phyloP scores from a whole-genome alignment of 495 filamentous ascomycete genomes.

The Aspergillus nidulans region DNA sequence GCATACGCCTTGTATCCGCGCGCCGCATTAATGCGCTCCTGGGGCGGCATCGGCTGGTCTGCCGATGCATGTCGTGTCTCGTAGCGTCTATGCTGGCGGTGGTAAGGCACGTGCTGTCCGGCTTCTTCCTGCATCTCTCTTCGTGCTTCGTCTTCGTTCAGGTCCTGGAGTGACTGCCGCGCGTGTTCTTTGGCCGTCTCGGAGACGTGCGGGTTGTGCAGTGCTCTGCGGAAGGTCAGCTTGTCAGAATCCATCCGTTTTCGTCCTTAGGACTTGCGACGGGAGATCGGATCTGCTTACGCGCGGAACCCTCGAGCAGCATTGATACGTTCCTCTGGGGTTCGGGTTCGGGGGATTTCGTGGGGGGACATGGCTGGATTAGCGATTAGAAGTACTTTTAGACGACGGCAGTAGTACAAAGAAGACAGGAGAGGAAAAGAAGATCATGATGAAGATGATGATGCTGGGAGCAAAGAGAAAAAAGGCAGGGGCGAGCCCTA shows the following conservation, averaged over 20 bases:
- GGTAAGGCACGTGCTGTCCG: background rate
- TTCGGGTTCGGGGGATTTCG: background rate
- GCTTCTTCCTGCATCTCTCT: background rate
- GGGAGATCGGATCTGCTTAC: background rate
- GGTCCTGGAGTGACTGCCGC: background rate
- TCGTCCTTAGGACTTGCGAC: too few relatives aligned
- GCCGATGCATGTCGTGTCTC: too few relatives aligned
- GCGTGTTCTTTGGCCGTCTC: background rate
- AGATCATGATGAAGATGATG: too few relatives aligned
- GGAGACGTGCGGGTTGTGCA: background rate
- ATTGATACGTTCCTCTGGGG: slow-evolving; percentile 1
- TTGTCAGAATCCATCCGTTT: too few relatives aligned
- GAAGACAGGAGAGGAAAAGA: too few relatives aligned
- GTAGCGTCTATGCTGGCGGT: background rate
- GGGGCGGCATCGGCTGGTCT: background rate
- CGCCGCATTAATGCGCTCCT: background rate
- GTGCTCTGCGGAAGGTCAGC: background rate
- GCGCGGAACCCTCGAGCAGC: background rate
- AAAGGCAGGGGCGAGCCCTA: too few relatives aligned
- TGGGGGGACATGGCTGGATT: background rate
- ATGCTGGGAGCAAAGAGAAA: too few relatives aligned
- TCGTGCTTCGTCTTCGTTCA: background rate
- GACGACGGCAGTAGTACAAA: too few relatives aligned
- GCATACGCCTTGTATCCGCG: slow-evolving; percentile 3
- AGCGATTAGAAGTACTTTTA: too few relatives aligned